Evolutionary conservation across 2,329 filamentous ascomycete genomes (phyloP), one percentile per base, ranked within the genome.

Genomic region (Aspergillus awamori): DNA sequence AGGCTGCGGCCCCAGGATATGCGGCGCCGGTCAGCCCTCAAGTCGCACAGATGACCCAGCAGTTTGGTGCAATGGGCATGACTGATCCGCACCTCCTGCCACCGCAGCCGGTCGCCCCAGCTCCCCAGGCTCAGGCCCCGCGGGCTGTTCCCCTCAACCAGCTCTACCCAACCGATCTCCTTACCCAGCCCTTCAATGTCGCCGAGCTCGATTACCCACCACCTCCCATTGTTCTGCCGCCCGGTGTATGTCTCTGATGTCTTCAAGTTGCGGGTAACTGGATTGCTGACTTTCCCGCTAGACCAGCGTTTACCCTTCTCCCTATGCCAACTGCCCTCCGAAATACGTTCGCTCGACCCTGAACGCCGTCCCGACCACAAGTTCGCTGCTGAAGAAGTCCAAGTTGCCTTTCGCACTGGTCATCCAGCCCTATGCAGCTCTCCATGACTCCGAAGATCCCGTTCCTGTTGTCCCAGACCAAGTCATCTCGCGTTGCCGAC

Each of bases 261-360:
- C 17, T 53, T 33, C 30, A 24, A 15, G 41, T 30, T 22, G 5
- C 45, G 17, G 30, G 13, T 28, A 26, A 39, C 17, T 20, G 36
- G 53, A 59, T 51, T 75, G 65, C 82, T 86, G 70, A 86, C 73
- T 54, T 53, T 49, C 57, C 57, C 58, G 20, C 65, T 67, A 96
- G 92, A 88, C 91, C 56, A 95, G 91, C 74, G 91, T 96, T 59
- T 98, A 94, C 22, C 91, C 93, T 60, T 98, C 95, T 48, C 91
- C 92, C 49, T 84, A 91, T 74, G 89, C 95, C 63, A 99, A 98
- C 79, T 97, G 93, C 81, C 87, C 92, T 58, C 86, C 93, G 24
- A 96, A 96, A 82, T 99, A 96, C 76, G 89, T 98, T 66, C 91
- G 95, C 69, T 98, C 95, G 20, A 98, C 95, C 5, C 81, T 99